Percentiles rank a stretch among this genome's conserved stretches.
phyloP scores from a whole-genome alignment of 306 rosid species.

The Pueraria montana region DNA sequence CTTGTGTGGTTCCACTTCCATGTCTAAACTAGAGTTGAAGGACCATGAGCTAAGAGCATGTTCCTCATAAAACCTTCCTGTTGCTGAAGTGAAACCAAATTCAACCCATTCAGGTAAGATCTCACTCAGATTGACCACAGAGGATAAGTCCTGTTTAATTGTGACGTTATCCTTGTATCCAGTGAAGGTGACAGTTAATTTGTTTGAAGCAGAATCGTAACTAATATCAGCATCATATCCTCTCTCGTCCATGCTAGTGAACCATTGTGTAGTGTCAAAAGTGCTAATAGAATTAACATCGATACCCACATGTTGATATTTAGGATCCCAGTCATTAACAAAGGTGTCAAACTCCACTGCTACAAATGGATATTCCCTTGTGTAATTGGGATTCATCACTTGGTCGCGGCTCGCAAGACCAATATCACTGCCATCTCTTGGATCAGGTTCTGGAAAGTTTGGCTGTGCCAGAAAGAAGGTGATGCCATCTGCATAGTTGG shows the following conservation, averaged over 20 bases:
- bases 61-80: slow-evolving; percentile 33
- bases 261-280: slow-evolving; percentile 36
- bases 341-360: slow-evolving; percentile 67
- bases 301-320: slow-evolving; percentile 47
- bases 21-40: slow-evolving; percentile 43
- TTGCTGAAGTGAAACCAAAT: slow-evolving; percentile 55
- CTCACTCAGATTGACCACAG: slow-evolving; percentile 30
- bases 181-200: slow-evolving; percentile 31
- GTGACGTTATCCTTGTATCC: slow-evolving; percentile 37
- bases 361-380: slow-evolving; percentile 46
- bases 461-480: slow-evolving; percentile 59
- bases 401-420: slow-evolving; percentile 16
- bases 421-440: slow-evolving; percentile 35
- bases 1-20: slow-evolving; percentile 4
- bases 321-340: slow-evolving; percentile 44
- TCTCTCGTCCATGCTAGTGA: slow-evolving; percentile 43
- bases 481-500: slow-evolving; percentile 50
- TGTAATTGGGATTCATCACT: neutral
- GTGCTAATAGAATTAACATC: slow-evolving; percentile 7
- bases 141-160: neutral
- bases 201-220: slow-evolving; percentile 38
- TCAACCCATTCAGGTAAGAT: slow-evolving; percentile 50
- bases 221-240: slow-evolving; percentile 34
- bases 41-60: slow-evolving; percentile 58
- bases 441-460: slow-evolving; percentile 31